Percentiles rank a stretch among this genome's conserved stretches.
phyloP scores from a whole-genome alignment of 2,329 filamentous ascomycete genomes.

The Tolypocladium tropicale region DNA sequence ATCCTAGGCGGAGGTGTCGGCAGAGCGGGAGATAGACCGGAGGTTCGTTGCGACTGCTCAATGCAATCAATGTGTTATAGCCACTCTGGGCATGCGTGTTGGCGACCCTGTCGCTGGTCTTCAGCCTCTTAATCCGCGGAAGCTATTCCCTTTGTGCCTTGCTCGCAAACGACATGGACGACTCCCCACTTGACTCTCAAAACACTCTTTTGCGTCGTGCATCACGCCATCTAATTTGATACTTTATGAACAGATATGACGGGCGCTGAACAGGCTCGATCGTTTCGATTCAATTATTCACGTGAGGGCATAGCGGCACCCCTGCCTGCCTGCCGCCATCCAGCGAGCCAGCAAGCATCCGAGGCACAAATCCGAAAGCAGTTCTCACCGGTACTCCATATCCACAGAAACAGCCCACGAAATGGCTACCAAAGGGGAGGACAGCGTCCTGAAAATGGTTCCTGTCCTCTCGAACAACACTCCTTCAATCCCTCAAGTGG shows the following conservation, averaged over 20 bases:
- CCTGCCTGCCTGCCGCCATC: not conserved
- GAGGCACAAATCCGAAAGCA: not conserved
- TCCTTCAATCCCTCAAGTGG: constrained; percentile 29
- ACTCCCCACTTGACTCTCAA: not conserved
- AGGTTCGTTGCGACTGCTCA: constrained; percentile 18
- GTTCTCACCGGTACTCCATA: not conserved
- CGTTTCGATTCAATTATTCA: not conserved
- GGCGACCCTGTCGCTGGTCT: not conserved
- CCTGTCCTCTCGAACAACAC: not conserved
- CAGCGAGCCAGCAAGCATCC: not conserved
- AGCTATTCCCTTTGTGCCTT: not conserved
- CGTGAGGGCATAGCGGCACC: not conserved
- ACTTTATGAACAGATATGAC: not conserved
- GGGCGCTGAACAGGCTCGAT: not conserved
- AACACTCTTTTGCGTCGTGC: not conserved
- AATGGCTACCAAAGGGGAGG: not conserved
- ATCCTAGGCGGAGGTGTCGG: constrained; percentile 13
- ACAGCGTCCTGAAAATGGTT: not conserved
- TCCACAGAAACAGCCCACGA: not conserved
- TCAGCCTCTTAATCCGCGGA: not conserved
- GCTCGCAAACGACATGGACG: not conserved
- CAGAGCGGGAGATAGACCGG: constrained; percentile 16
- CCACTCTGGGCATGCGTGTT: constrained; percentile 10
- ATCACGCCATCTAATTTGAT: not conserved
- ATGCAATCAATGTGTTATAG: constrained; percentile 21